phyloP scores from a whole-genome alignment of 2,329 filamentous ascomycete species.

The Thielaviopsis populi region DNA sequence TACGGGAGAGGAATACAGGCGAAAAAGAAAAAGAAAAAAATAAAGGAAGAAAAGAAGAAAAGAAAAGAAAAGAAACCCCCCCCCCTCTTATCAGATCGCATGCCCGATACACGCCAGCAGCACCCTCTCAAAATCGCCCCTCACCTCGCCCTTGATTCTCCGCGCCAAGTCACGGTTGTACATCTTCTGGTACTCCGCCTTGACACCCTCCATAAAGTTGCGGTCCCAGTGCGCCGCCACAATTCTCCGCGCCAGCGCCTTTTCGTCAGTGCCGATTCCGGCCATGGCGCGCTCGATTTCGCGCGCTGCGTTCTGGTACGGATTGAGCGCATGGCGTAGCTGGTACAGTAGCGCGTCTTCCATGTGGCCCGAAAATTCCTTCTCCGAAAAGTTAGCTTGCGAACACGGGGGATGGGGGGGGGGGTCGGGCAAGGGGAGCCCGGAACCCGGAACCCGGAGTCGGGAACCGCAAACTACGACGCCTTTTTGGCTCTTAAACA shows the following conservation, averaged over 20 bases:
- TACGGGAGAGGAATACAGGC: no score
- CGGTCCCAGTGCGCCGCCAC: conserved; percentile 75
- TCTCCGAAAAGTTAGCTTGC: background rate
- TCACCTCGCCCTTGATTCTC: conserved; percentile 68
- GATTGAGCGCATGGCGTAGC: conserved; percentile 61
- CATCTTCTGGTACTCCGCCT: conserved; percentile 57
- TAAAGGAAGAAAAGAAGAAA: background rate
- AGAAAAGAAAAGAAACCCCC: background rate
- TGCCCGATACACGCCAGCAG: conserved; percentile 55
- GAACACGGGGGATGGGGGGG: no score
- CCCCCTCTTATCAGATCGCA: conserved; percentile 16
- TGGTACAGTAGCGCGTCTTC: conserved; percentile 67
- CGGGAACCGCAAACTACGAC: no score
- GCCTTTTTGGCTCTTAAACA: conserved; percentile 5
- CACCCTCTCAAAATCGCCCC: conserved; percentile 64
- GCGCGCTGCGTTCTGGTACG: conserved; percentile 67
- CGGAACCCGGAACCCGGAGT: no score
- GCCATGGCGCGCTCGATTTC: conserved; percentile 79
- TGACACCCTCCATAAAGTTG: conserved; percentile 58
- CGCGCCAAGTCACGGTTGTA: conserved; percentile 52
- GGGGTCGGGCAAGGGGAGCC: background rate
- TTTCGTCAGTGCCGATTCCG: conserved; percentile 75
- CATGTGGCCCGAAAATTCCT: conserved; percentile 89
- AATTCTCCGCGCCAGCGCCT: conserved; percentile 60
- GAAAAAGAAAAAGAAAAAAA: background rate